Evolutionary conservation across 441 rosid species (phyloP), one percentile per base, ranked within the genome.

Genomic region (Viola pubescens): DNA sequence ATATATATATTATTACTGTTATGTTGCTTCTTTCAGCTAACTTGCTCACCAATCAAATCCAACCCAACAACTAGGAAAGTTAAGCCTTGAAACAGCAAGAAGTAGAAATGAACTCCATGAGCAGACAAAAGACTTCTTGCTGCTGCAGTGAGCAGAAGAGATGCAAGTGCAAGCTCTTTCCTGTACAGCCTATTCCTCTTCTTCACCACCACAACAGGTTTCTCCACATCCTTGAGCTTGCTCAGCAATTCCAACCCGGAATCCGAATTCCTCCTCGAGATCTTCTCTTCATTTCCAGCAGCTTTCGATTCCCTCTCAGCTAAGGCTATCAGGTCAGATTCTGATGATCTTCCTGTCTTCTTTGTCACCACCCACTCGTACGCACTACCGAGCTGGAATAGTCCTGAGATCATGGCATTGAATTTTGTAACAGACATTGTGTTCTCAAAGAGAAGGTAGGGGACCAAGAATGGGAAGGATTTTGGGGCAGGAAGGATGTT

Each of bases 21-120:
- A 26, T 26, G 37, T 7, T 54, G 40, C 54, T 48, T 41, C 43
- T 4, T 8, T 72, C 69, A 87, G 78, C 79, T 84, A 14, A 84
- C 75, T 67, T 91, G 98, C 86, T 91, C 98, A 26, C 98, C 98
- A 56, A 91, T 91, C 87, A 88, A 79, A 53, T 91, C 98, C 90
- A 91, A 75, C 9, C 98, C 98, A 56, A 88, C 83, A 38, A 73
- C 86, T 50, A 91, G 83, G 75, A 91, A 91, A 9, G 92, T 79
- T 75, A 91, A 50, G 4, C 98, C 96, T 69, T 91, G 98, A 54
- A 91, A 91, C 66, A 91, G 65, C 81, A 91, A 73, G 81, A 81
- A 91, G 75, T 91, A 91, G 82, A 91, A 91, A 68, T 91, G 98
- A 66, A 91, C 82, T 58, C 98, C 98, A 39, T 88, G 96, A 0